These are phyloP conservation scores for Coccinonectria pachysandricola DNA, from an alignment of 2,329 filamentous ascomycete species.

Conservation along the genomic window DNA sequence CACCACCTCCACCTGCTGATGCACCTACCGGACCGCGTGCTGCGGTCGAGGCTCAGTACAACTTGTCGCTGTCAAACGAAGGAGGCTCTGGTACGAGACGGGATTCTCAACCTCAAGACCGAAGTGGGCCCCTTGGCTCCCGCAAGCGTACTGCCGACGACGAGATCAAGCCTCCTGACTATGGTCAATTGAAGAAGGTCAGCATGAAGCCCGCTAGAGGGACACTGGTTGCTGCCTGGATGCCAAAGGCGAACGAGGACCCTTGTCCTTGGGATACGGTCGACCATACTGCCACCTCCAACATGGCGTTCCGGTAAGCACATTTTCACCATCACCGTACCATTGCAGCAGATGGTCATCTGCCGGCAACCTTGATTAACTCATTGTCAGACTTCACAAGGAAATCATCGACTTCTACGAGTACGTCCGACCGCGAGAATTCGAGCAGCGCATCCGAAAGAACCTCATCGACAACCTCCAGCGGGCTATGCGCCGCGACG, in stretches of 20 bases:
- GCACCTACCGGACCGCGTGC: neutral
- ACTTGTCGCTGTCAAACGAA: too few relatives aligned
- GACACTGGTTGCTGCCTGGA: constrained; percentile 43
- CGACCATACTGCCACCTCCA: constrained; percentile 43
- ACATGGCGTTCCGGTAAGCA: constrained; percentile 51
- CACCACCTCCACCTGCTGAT: constrained; percentile 2
- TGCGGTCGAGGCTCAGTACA: neutral
- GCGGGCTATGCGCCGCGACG: constrained; percentile 40
- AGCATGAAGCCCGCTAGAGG: constrained; percentile 41
- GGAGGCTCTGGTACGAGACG: neutral
- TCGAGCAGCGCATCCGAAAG: constrained; percentile 65
- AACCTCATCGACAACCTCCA: constrained; percentile 63
- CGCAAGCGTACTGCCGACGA: constrained; percentile 69
- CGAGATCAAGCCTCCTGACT: constrained; percentile 48
- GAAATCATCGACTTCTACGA: constrained; percentile 86
- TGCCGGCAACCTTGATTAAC: too few relatives aligned
- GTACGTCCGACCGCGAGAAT: constrained; percentile 65
- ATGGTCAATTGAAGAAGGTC: constrained; percentile 41
- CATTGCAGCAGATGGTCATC: too few relatives aligned
- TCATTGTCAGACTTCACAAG: constrained; percentile 59
- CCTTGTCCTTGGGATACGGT: constrained; percentile 52
- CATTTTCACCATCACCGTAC: too few relatives aligned
- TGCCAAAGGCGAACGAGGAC: constrained; percentile 28
- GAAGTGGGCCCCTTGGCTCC: constrained; percentile 41
- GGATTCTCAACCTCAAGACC: too few relatives aligned